phyloP scores from a whole-genome alignment of 2,329 filamentous ascomycete genomes.

The Corinectria fuckeliana region DNA sequence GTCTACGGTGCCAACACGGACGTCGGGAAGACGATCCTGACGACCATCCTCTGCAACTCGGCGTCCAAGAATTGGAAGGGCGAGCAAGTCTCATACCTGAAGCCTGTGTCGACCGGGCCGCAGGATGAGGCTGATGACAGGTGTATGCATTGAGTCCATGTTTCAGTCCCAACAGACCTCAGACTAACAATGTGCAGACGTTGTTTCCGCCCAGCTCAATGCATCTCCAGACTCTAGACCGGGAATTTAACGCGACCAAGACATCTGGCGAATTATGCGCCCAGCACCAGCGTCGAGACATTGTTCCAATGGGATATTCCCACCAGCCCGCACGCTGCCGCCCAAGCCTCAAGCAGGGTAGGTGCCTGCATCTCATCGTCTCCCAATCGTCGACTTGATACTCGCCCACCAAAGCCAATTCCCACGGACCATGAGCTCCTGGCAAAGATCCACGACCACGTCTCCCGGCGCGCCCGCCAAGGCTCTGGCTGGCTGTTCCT shows the following conservation, averaged over 20 bases:
- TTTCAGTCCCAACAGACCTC: no score
- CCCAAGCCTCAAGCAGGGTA: constrained; percentile 54
- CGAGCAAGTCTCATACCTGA: constrained; percentile 69
- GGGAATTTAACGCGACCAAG: constrained; percentile 46
- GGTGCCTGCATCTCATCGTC: neutral
- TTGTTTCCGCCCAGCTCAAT: neutral
- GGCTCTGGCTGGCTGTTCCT: constrained; percentile 70
- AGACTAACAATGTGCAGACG: constrained; percentile 23
- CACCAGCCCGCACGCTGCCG: constrained; percentile 80
- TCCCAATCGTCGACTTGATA: neutral
- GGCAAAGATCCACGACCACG: constrained; percentile 48
- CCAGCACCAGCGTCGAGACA: constrained; percentile 54
- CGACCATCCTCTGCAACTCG: constrained; percentile 73
- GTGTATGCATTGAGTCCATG: constrained; percentile 49
- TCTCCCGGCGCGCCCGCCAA: constrained; percentile 47
- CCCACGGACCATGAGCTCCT: constrained; percentile 60
- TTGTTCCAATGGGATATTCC: constrained; percentile 77
- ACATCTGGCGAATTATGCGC: constrained; percentile 67
- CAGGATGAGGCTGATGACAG: constrained; percentile 72
- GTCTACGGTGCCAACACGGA: constrained; percentile 85
- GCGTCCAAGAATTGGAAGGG: constrained; percentile 54
- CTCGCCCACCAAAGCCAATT: constrained; percentile 48
- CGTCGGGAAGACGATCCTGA: constrained; percentile 84
- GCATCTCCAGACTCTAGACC: neutral
- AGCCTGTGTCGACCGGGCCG: constrained; percentile 82